Conservation (phyloP, 176 grass and related monocot species). For the Aegilops sharonensis region DNA sequence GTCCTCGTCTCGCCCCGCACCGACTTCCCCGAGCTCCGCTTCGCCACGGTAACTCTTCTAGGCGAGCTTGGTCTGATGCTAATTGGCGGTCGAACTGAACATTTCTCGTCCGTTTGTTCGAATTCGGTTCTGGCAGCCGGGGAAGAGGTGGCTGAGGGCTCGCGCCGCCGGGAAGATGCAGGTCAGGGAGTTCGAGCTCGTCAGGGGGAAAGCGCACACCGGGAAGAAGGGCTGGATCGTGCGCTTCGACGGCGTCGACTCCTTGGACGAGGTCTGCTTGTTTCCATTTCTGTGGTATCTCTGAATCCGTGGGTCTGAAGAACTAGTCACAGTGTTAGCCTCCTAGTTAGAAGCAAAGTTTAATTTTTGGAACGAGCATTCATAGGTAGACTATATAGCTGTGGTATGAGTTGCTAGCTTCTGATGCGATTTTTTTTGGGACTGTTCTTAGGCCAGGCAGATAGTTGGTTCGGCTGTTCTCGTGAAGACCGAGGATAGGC, state of each 20-base stretch:
- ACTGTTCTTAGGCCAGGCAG: slow-evolving; percentile 62
- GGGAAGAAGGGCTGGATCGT: slow-evolving; percentile 90
- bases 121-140: slow-evolving; percentile 41
- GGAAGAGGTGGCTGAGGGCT: slow-evolving; percentile 74
- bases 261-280: slow-evolving; percentile 64
- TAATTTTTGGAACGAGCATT: not conserved
- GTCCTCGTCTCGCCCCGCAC: slow-evolving; percentile 73
- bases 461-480: slow-evolving; percentile 85
- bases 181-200: slow-evolving; percentile 62
- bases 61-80: not conserved
- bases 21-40: slow-evolving; percentile 85
- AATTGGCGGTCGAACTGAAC: not conserved
- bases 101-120: slow-evolving; percentile 1
- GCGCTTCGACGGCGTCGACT: slow-evolving; percentile 64
- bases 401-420: not conserved
- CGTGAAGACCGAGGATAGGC: slow-evolving; percentile 62
- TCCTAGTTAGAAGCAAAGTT: not conserved
- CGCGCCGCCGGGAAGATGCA: slow-evolving; percentile 57
- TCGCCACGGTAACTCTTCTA: slow-evolving; percentile 49
- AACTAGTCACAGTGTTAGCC: not conserved
- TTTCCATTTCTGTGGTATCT: not conserved
- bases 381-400: not conserved
- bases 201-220: slow-evolving; percentile 56
- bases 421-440: not conserved
- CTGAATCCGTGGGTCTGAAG: not conserved